These are phyloP conservation scores for Hyaloperonospora brassicae DNA, from an alignment of 352 stramenopile species.

Conservation along the genomic window DNA sequence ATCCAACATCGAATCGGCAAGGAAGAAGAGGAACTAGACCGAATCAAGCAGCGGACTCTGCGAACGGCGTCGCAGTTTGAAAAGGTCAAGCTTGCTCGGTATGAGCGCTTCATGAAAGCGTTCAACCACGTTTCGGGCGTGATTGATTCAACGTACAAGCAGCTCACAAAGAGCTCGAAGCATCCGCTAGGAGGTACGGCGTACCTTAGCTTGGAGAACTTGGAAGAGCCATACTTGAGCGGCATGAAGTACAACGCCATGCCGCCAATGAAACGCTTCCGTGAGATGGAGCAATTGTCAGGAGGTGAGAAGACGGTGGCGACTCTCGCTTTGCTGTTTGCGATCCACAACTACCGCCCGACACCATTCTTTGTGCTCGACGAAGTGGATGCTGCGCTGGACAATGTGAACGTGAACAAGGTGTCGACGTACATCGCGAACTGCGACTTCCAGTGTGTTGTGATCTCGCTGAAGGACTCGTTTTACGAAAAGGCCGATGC, in stretches of 20 bases:
- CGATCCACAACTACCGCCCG: conserved; percentile 95
- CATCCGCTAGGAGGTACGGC: conserved; percentile 88
- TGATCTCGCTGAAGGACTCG: conserved; percentile 97
- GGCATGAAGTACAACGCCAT: conserved; percentile 99
- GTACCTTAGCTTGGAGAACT: conserved; percentile 81
- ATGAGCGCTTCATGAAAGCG: conserved; percentile 88
- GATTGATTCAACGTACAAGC: conserved; percentile 94
- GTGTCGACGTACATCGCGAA: conserved; percentile 96
- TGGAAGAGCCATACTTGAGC: conserved; percentile 94
- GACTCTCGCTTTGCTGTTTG: conserved; percentile 97
- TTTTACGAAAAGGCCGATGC: conserved; percentile 94
- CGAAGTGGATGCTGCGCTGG: conserved; percentile 98
- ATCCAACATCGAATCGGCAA: conserved; percentile 72
- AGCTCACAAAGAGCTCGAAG: conserved; percentile 97
- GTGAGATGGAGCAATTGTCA: conserved; percentile 97
- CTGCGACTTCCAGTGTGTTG: conserved; percentile 95
- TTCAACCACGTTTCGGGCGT: conserved; percentile 90
- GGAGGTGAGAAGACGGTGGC: conserved; percentile 99
- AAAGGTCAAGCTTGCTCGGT: conserved; percentile 59
- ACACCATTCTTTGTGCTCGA: conserved; percentile 99
- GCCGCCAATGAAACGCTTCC: conserved; percentile 98
- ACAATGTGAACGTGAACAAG: conserved; percentile 99
- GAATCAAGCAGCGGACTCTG: conserved; percentile 58
- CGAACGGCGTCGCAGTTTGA: conserved; percentile 65
- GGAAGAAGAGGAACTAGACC: conserved; percentile 73